A percentile compares a stretch with the other conserved stretches of the same genome.
phyloP scores from a whole-genome alignment of 139 green algal genomes.

The Ettlia oleoabundans region DNA sequence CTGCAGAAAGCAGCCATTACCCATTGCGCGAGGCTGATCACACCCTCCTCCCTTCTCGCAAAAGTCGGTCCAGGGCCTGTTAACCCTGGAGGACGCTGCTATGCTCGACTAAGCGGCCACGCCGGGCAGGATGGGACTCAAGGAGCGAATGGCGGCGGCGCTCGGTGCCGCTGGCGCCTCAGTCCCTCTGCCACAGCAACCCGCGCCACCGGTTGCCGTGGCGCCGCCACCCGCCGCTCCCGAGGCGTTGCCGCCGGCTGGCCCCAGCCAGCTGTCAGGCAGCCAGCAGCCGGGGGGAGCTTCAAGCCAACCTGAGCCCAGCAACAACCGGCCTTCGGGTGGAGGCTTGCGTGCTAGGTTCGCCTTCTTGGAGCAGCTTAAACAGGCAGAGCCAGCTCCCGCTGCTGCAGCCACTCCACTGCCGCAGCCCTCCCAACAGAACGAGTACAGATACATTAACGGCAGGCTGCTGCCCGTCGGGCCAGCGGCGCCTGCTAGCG shows the following conservation, averaged over 20 bases:
- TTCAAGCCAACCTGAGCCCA: neutral
- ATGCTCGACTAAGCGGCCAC: too few species aligned
- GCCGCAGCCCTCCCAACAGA: neutral
- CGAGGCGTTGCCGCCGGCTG: too few species aligned
- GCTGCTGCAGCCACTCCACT: neutral
- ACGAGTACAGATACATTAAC: neutral
- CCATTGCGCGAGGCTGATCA: too few species aligned
- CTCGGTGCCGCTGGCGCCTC: too few species aligned
- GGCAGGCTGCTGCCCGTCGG: neutral
- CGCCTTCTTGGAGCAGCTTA: neutral
- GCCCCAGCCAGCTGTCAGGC: neutral
- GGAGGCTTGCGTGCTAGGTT: neutral
- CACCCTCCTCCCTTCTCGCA: too few species aligned
- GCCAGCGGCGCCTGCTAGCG: neutral
- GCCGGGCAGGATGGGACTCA: neutral
- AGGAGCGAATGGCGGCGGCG: neutral
- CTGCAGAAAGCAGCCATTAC: too few species aligned
- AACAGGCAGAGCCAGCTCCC: neutral
- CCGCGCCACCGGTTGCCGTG: neutral
- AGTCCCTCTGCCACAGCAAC: neutral
- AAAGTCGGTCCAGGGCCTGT: too few species aligned
- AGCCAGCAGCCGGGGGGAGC: neutral
- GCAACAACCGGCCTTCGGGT: neutral
- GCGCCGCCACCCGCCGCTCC: neutral
- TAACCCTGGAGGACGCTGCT: too few species aligned